Evolutionary conservation across 352 stramenopile genomes (phyloP).

Genomic region (Pythium dissotocum): DNA sequence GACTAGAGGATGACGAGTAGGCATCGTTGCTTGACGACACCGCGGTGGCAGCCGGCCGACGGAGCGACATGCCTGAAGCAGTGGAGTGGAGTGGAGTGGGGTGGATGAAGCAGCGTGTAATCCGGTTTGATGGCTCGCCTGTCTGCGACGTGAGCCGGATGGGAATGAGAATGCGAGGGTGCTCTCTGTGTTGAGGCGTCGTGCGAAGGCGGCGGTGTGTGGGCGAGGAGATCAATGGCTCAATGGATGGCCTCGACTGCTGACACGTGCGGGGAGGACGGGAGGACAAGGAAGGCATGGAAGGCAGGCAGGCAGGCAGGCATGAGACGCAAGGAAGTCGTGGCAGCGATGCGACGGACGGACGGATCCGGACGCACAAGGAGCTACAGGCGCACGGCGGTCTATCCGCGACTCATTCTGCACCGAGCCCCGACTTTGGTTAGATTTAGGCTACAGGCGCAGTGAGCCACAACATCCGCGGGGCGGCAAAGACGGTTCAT

Average conservation of each 20-base stretch:
- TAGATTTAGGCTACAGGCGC: background rate
- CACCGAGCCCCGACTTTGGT: background rate
- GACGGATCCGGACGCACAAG: background rate
- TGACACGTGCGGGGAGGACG: background rate
- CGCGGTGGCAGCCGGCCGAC: background rate
- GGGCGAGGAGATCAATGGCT: constrained; percentile 1
- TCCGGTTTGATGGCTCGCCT: background rate
- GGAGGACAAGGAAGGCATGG: background rate
- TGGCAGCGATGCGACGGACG: background rate
- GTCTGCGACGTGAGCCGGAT: background rate
- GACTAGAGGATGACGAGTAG: background rate
- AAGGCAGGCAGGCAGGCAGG: too few relatives aligned
- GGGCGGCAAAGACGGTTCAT: background rate
- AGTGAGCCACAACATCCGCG: background rate
- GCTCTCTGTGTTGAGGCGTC: background rate
- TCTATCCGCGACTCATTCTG: constrained; percentile 1
- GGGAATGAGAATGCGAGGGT: background rate
- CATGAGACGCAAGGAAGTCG: background rate
- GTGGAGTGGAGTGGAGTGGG: too few relatives aligned
- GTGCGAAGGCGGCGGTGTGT: background rate
- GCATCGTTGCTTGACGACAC: background rate
- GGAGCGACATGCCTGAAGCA: background rate
- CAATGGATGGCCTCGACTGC: background rate
- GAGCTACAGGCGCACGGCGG: background rate
- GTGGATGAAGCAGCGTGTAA: too few relatives aligned